These are phyloP conservation scores for Trichoderma sp. DNA, from an alignment of 2,329 filamentous ascomycete species.

Conservation along the genomic window DNA sequence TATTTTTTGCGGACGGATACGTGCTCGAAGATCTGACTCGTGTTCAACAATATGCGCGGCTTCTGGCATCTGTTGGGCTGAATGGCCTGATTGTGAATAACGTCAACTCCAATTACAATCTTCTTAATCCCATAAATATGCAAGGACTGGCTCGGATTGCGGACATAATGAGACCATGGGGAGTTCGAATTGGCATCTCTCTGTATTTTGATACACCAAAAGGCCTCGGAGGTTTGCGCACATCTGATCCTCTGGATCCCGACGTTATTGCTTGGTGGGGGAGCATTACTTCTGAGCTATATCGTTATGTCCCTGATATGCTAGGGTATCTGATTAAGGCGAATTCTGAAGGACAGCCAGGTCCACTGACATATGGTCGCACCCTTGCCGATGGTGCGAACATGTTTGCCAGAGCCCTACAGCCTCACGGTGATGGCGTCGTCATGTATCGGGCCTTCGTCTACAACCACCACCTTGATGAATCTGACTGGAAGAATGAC, in stretches of 20 bases:
- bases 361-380: not conserved
- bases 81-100: not conserved
- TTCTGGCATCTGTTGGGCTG: not conserved
- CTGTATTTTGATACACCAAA: not conserved
- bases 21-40: not conserved
- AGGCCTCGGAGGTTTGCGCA: not conserved
- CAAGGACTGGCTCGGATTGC: not conserved
- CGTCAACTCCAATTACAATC: not conserved
- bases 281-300: not conserved
- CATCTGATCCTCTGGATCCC: not conserved
- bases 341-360: not conserved
- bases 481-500: not conserved
- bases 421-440: not conserved
- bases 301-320: not conserved
- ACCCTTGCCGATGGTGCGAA: not conserved
- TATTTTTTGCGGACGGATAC: not conserved
- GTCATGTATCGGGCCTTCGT: not conserved
- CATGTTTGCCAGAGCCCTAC: not conserved
- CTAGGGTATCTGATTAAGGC: not conserved
- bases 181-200: not conserved
- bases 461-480: not conserved
- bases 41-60: not conserved
- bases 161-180: not conserved
- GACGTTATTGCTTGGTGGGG: not conserved
- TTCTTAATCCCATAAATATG: not conserved